Percentiles rank a stretch among this genome's conserved stretches.
These are phyloP conservation scores for Tilletia caries DNA, from an alignment of 1,284 basidiomycete species.

Conservation along the genomic window DNA sequence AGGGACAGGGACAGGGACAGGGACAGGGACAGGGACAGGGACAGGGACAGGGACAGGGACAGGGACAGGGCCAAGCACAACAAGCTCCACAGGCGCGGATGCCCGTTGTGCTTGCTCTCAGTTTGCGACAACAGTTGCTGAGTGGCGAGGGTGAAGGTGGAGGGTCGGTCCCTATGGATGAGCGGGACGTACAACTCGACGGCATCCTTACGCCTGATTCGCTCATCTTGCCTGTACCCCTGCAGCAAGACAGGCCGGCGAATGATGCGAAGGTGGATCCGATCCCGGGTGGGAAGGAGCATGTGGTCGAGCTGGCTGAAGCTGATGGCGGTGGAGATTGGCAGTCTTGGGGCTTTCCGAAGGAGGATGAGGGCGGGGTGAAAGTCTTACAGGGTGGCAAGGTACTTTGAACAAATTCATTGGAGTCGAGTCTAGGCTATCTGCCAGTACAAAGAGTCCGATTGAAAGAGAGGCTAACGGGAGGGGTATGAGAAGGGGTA, in stretches of 20 bases:
- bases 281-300: neutral
- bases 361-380: neutral
- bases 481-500: too few relatives aligned
- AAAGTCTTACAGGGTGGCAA: neutral
- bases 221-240: slow-evolving; percentile 19
- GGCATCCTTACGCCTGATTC: slow-evolving; percentile 44
- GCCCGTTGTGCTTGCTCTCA: neutral
- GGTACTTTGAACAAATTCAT: neutral
- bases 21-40: slow-evolving; percentile 14
- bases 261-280: slow-evolving; percentile 11
- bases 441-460: too few relatives aligned
- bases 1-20: slow-evolving; percentile 13
- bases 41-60: slow-evolving; percentile 10
- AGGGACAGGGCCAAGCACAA: too few relatives aligned
- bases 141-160: neutral
- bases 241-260: neutral
- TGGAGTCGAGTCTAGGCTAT: neutral
- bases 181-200: slow-evolving; percentile 49
- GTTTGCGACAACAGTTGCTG: neutral
- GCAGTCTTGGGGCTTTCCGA: neutral
- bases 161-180: slow-evolving; percentile 43
- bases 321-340: neutral
- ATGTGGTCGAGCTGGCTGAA: neutral
- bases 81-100: slow-evolving; percentile 18
- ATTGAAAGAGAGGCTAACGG: too few relatives aligned